phyloP scores from a whole-genome alignment of 495 filamentous ascomycete genomes.

The Penicillium taxi region DNA sequence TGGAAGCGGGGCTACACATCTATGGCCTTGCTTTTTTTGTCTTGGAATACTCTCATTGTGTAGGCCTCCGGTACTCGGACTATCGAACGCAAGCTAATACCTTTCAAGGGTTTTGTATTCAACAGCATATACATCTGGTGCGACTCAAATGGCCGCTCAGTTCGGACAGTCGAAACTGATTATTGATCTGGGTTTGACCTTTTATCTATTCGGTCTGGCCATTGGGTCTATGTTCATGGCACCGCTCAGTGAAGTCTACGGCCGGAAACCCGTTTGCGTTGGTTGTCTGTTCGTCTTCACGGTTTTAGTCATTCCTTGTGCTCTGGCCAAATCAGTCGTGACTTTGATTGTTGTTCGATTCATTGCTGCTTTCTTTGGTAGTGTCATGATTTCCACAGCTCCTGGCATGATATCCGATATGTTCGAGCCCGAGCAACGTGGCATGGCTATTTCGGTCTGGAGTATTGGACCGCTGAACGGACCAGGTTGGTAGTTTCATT shows the following conservation, averaged over 20 bases:
- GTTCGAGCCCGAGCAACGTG: conserved; percentile 58
- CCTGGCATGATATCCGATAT: conserved; percentile 82
- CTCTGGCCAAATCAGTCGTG: conserved; percentile 54
- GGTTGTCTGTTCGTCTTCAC: conserved; percentile 53
- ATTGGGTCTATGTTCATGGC: conserved; percentile 66
- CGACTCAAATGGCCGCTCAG: conserved; percentile 56
- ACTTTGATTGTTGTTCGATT: conserved; percentile 64
- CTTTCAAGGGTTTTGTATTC: conserved; percentile 64
- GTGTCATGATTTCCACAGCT: conserved; percentile 71
- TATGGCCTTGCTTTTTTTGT: conserved; percentile 54
- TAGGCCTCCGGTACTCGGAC: no score
- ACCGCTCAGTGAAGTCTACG: conserved; percentile 71
- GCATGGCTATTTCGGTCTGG: conserved; percentile 67
- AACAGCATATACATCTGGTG: conserved; percentile 70
- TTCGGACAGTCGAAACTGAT: conserved; percentile 53
- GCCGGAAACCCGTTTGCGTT: conserved; percentile 66
- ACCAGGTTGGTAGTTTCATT: conserved; percentile 32
- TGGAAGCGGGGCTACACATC: conserved; percentile 64
- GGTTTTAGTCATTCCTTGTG: conserved; percentile 63
- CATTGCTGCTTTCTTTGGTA: conserved; percentile 68
- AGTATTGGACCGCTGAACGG: conserved; percentile 74
- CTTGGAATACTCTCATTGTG: conserved; percentile 65
- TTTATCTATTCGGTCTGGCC: conserved; percentile 60
- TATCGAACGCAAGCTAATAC: no score
- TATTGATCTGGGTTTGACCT: conserved; percentile 69